Conservation (phyloP, 1,284 basidiomycete genomes). For the Melampsora americana region DNA sequence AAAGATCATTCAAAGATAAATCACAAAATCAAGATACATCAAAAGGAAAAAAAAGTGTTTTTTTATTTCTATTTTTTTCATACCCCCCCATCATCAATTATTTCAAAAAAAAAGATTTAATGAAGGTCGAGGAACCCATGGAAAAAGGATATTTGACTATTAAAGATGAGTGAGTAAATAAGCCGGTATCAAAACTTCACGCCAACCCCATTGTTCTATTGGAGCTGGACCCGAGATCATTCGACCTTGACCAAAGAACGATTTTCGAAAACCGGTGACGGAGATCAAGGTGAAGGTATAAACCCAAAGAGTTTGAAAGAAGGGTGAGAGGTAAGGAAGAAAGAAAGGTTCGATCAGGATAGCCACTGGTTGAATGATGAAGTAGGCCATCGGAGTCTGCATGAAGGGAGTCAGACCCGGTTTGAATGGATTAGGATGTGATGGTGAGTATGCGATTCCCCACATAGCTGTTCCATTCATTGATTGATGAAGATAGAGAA, state of each 20-base stretch:
- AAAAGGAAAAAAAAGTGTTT: too few relatives aligned
- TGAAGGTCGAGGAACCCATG: too few relatives aligned
- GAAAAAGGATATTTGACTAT: too few relatives aligned
- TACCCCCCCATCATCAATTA: too few relatives aligned
- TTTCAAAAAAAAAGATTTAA: too few relatives aligned
- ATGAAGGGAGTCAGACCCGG: not conserved
- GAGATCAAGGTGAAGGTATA: not conserved
- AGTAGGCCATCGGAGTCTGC: not conserved
- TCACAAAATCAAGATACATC: too few relatives aligned
- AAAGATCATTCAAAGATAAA: too few relatives aligned
- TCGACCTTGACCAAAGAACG: not conserved
- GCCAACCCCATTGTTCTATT: not conserved
- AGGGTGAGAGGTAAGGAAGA: not conserved
- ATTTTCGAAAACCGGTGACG: not conserved
- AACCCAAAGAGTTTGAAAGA: not conserved
- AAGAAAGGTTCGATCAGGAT: not conserved
- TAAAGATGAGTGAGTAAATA: not conserved
- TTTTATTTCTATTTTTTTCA: too few relatives aligned
- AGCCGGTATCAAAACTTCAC: not conserved
- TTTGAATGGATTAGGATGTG: not conserved
- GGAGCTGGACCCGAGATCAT: not conserved
- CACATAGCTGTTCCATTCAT: not conserved
- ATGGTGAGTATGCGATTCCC: slow-evolving; percentile 3
- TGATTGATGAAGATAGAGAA: too few relatives aligned
- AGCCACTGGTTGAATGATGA: not conserved